These are phyloP conservation scores for Candida nemodendra DNA, from an alignment of 805 yeast genomes.

Conservation along the genomic window DNA sequence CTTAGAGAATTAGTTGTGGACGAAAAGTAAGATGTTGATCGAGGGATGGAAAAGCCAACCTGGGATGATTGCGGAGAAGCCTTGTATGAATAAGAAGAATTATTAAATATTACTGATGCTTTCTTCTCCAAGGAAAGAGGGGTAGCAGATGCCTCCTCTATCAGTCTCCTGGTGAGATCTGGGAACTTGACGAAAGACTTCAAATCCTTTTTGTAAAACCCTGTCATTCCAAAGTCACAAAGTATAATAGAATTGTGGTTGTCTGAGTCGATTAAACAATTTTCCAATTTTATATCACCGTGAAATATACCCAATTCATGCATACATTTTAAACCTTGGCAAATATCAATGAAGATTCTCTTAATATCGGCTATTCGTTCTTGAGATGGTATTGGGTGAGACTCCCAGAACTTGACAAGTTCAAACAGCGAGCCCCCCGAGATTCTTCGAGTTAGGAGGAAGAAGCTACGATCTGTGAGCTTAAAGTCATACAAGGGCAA, in stretches of 20 bases:
- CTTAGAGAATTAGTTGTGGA: slow-evolving; percentile 10
- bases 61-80: slow-evolving; percentile 8
- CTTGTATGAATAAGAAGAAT: slow-evolving; percentile 1
- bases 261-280: slow-evolving; percentile 58
- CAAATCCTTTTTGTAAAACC: slow-evolving; percentile 20
- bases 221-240: slow-evolving; percentile 89
- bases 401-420: slow-evolving; percentile 65
- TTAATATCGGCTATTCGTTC: slow-evolving; percentile 25
- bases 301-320: slow-evolving; percentile 66
- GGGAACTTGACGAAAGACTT: slow-evolving; percentile 9
- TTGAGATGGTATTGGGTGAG: slow-evolving; percentile 9
- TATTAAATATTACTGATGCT: neutral
- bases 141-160: slow-evolving; percentile 12
- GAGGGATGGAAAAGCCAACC: neutral
- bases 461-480: slow-evolving; percentile 57
- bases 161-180: slow-evolving; percentile 15
- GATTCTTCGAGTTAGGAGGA: slow-evolving; percentile 67
- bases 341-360: slow-evolving; percentile 51
- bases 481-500: slow-evolving; percentile 60
- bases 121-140: neutral
- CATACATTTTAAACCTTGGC: slow-evolving; percentile 60
- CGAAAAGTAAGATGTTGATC: slow-evolving; percentile 4
- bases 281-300: slow-evolving; percentile 82
- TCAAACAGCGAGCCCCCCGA: slow-evolving; percentile 83
- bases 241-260: slow-evolving; percentile 45